Evolutionary conservation across 2,329 filamentous ascomycete genomes (phyloP), one percentile per base, ranked within the genome.

Genomic region (Dryadomyces quercus-mongolicae): DNA sequence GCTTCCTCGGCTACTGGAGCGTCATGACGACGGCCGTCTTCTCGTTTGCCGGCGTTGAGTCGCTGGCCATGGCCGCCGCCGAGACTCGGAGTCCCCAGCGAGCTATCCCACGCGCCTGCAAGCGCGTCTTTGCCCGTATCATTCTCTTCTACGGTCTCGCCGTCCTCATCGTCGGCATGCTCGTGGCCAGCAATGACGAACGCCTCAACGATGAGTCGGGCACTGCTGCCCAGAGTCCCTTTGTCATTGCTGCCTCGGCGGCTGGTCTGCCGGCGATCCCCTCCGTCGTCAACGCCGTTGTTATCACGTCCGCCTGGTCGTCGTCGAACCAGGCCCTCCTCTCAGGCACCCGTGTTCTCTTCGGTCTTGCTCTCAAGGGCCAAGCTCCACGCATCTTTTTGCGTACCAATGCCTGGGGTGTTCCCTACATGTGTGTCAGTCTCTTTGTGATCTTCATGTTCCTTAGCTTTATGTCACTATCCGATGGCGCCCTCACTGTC

Each of bases 61-160:
- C 85, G 45, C 53, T 60, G 13, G 59, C 57, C 54, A 57, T 60
- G 55, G 57, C 57, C 5, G 59, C 86, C 5, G 86, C 85, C 57
- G 87, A 92, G 70, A 85, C 84, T 8, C 77, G 78, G 49, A 81
- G 89, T 64, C 87, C 86, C 6, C 76, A 78, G 60, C 85, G 83
- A 68, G 83, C 79, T 16, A 84, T 92, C 51, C 87, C 87, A 0
- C 71, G 74, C 13, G 86, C 86, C 22, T 87, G 90, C 62, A 78
- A 80, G 52, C 85, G 81, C 70, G 87, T 86, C 0, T 90, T 87
- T 67, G 87, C 81, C 76, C 80, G 84, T 54, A 87, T 91, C 59
- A 75, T 89, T 52, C 70, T 76, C 58, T 77, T 90, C 60, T 90
- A 86, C 66, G 71, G 84, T 51, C 68, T 74, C 51, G 80, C 75